Evolutionary conservation across 179 eudicot species (phyloP).

Genomic region (Actinidia arguta): DNA sequence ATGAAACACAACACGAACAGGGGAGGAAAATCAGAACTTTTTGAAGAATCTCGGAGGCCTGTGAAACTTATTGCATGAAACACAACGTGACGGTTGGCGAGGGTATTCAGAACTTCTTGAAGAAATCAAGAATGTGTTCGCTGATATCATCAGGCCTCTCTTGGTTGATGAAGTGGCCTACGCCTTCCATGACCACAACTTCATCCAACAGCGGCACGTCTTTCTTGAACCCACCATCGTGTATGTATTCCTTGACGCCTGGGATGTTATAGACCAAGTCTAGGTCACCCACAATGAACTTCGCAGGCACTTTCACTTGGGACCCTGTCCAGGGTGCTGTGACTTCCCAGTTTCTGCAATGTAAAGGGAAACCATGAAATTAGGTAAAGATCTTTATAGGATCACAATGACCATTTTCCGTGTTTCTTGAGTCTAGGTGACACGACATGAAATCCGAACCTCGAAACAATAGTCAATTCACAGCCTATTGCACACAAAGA

Average conservation of each 20-base stretch:
- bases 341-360: slow-evolving; percentile 11
- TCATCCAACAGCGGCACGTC: not conserved
- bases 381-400: not conserved
- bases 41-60: not conserved
- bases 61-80: not conserved
- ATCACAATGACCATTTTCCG: not conserved
- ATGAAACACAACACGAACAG: not conserved
- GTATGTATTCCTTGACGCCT: not conserved
- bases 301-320: not conserved
- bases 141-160: not conserved
- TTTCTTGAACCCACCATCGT: not conserved
- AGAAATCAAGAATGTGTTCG: slow-evolving; percentile 9
- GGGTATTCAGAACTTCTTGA: slow-evolving; percentile 6
- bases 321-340: not conserved
- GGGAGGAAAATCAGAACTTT: not conserved
- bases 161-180: slow-evolving; percentile 10
- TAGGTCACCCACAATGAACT: slow-evolving; percentile 4
- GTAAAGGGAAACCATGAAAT: not conserved
- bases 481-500: too few relatives aligned
- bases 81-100: not conserved
- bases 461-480: too few relatives aligned
- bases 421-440: too few relatives aligned
- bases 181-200: slow-evolving; percentile 8
- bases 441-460: too few relatives aligned
- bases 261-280: not conserved